phyloP scores from a whole-genome alignment of 345 rosid genomes.

The Populus pruinosa region DNA sequence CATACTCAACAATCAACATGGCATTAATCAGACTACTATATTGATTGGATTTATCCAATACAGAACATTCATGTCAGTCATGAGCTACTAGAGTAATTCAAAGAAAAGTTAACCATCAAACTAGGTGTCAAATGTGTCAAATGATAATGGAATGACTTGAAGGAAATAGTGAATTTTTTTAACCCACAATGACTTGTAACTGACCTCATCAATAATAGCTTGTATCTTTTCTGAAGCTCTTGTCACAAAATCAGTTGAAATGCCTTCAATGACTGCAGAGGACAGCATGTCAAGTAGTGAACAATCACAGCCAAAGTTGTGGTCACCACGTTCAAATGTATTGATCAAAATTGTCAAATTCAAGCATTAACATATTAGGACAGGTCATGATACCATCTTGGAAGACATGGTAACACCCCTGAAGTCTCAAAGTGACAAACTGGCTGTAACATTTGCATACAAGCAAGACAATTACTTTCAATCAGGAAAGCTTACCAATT shows the following conservation, averaged over 20 bases:
- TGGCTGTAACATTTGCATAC: background rate
- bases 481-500: constrained; percentile 47
- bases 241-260: constrained; percentile 53
- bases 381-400: background rate
- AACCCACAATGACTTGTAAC: constrained; percentile 15
- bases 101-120: constrained; percentile 1
- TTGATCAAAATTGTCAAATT: background rate
- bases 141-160: background rate
- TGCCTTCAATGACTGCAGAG: constrained; percentile 69
- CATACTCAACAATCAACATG: background rate
- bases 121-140: background rate
- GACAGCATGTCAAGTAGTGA: constrained; percentile 10
- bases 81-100: background rate
- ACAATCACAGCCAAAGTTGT: background rate
- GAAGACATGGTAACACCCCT: background rate
- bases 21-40: background rate
- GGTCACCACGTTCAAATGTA: background rate
- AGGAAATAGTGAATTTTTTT: background rate
- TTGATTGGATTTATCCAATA: background rate
- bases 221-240: constrained; percentile 66
- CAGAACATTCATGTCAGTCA: background rate
- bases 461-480: background rate
- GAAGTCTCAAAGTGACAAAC: background rate
- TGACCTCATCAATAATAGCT: constrained; percentile 60
- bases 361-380: background rate